Conservation (phyloP, 345 rosid species). For the Reutealis trisperma region DNA sequence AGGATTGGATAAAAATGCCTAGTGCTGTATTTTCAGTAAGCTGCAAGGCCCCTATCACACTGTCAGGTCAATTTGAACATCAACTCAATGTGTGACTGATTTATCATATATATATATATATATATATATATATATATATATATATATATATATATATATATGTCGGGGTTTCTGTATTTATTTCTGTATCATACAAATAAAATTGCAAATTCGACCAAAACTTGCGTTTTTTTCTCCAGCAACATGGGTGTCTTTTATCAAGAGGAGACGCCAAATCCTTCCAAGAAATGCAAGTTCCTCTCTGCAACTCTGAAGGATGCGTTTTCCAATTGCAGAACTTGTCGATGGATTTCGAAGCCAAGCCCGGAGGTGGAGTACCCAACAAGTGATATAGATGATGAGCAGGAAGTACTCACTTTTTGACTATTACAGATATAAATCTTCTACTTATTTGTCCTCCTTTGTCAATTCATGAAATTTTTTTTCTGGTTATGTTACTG, state of each 20-base stretch:
- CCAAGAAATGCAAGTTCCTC: slow-evolving; percentile 53
- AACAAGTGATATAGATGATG: slow-evolving; percentile 41
- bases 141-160: background rate
- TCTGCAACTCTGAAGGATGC: slow-evolving; percentile 50
- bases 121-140: background rate
- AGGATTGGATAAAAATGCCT: slow-evolving; percentile 28
- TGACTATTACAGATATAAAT: background rate
- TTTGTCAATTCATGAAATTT: background rate
- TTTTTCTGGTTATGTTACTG: background rate
- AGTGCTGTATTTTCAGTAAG: slow-evolving; percentile 31
- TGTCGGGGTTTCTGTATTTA: slow-evolving; percentile 7
- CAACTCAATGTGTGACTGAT: slow-evolving; percentile 19
- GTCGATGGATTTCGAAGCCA: slow-evolving; percentile 38
- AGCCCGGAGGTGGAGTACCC: slow-evolving; percentile 40
- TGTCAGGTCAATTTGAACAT: slow-evolving; percentile 33
- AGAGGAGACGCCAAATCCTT: slow-evolving; percentile 40
- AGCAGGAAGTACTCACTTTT: slow-evolving; percentile 45
- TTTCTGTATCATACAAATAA: slow-evolving; percentile 1
- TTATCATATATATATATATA: background rate
- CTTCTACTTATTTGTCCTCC: background rate
- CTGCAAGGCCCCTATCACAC: slow-evolving; percentile 45
- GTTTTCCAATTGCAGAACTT: slow-evolving; percentile 48
- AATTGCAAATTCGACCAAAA: background rate
- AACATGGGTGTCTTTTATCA: slow-evolving; percentile 60
- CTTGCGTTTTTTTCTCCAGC: background rate